Percentiles rank a stretch among this genome's conserved stretches.
These are phyloP conservation scores for Vitis riparia DNA, from an alignment of 164 flowering plant species.

Conservation along the genomic window DNA sequence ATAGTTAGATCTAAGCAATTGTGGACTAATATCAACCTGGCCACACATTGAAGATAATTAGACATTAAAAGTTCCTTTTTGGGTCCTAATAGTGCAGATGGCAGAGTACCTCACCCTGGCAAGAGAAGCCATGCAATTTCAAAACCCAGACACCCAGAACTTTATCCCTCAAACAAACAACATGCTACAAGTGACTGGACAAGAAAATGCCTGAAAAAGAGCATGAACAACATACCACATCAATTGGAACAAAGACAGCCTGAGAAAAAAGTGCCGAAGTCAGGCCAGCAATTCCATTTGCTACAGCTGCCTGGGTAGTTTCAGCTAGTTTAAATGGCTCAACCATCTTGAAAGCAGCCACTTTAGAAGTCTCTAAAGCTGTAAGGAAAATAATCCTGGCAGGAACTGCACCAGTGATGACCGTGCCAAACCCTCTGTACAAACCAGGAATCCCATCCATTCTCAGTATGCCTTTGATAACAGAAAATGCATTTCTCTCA, in stretches of 20 bases:
- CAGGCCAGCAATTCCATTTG: slow-evolving; percentile 97
- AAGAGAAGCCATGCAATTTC: too few relatives aligned
- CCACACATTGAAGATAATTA: too few relatives aligned
- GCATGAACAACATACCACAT: slow-evolving; percentile 63
- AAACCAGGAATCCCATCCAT: slow-evolving; percentile 89
- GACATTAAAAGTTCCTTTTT: too few relatives aligned
- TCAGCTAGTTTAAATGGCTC: slow-evolving; percentile 78
- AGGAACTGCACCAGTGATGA: slow-evolving; percentile 94
- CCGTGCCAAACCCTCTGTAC: slow-evolving; percentile 94
- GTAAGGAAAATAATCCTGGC: slow-evolving; percentile 87
- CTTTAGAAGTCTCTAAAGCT: slow-evolving; percentile 90
- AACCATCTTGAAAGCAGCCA: slow-evolving; percentile 64
- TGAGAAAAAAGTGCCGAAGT: slow-evolving; percentile 77
- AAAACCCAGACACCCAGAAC: too few relatives aligned
- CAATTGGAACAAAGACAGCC: slow-evolving; percentile 92
- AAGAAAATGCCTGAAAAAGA: neutral
- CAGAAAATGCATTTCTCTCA: slow-evolving; percentile 75
- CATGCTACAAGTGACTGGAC: neutral
- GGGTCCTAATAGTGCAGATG: too few relatives aligned
- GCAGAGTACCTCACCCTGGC: too few relatives aligned
- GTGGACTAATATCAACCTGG: too few relatives aligned
- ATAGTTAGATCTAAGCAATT: too few relatives aligned
- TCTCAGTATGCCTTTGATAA: slow-evolving; percentile 61
- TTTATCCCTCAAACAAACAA: too few relatives aligned
- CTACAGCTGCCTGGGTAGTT: slow-evolving; percentile 84